Percentiles rank a stretch among this genome's conserved stretches.
These are phyloP conservation scores for Manihot esculenta DNA, from an alignment of 441 rosid species.

Conservation along the genomic window DNA sequence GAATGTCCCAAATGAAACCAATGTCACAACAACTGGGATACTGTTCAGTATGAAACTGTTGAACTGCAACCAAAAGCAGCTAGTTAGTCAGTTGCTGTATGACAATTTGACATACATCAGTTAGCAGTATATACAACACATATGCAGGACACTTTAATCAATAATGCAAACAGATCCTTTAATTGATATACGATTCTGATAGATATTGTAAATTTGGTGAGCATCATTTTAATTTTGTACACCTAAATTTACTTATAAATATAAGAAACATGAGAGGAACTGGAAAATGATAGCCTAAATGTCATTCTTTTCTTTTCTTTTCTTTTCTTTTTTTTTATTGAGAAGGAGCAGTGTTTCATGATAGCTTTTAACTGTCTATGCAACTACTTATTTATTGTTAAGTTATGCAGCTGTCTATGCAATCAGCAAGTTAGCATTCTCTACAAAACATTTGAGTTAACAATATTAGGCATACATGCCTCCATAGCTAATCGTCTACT, in stretches of 20 bases:
- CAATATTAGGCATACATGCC: neutral
- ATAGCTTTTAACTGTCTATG: neutral
- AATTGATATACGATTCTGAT: neutral
- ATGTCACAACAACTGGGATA: slow-evolving; percentile 89
- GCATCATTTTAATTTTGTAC: too few species aligned
- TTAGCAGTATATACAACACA: neutral
- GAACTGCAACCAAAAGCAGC: slow-evolving; percentile 57
- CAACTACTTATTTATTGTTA: neutral
- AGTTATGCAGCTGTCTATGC: neutral
- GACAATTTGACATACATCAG: neutral
- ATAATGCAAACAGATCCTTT: neutral
- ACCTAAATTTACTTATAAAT: too few species aligned
- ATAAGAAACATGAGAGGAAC: too few species aligned
- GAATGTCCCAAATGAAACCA: slow-evolving; percentile 86
- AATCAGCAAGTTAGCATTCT: neutral
- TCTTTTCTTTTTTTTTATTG: neutral
- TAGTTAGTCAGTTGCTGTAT: slow-evolving; percentile 8
- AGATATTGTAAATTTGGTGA: neutral
- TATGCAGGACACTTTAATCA: slow-evolving; percentile 3
- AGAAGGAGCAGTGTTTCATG: neutral
- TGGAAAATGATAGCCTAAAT: neutral
- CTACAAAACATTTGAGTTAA: neutral
- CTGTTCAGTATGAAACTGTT: slow-evolving; percentile 82
- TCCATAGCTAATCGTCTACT: neutral
- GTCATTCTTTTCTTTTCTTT: neutral